Base-by-base conservation (phyloP, 345 rosid species). In the Lepidium didymum region DNA sequence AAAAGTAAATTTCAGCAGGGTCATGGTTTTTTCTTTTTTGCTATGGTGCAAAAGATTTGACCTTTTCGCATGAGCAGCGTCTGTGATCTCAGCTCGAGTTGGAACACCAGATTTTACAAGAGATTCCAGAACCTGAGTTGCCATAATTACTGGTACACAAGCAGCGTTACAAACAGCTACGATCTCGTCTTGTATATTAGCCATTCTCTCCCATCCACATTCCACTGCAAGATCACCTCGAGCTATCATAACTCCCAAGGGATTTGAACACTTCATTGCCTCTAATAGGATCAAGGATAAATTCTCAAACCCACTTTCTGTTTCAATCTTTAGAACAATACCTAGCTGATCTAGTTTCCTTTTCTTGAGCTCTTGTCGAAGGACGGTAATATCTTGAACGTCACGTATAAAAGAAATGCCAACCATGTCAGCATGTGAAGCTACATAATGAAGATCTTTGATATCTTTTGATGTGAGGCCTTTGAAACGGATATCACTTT, bases 181-280 rank as follows among this genome's bases (percentile, higher is more conserved):
- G 68, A 87, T 87, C 74, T 87, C 90, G n/a, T 87, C 88, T 49
- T 87, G 93, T 64, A 83, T 62, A 68, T 77, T 77, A 63, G 88
- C 85, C 61, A 87, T 72, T 56, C 77, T 83, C 72, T 87, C 93
- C 90, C 90, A 87, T 29, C 93, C 93, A 69, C 93, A 85, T 63
- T 87, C 93, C 33, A 87, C 93, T 0, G 90, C 93, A 65, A 87
- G 93, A 79, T 85, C 90, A 21, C 93, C 93, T 76, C 90, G 57
- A 15, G 90, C 93, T 72, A 87, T 81, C 90, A 85, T 87, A 53
- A 85, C 83, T 45, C 93, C 93, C 10, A 87, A 53, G 23, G 86
- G 93, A 79, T 87, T 85, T 7, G 75, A 46, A 53, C 79, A 78
- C 62, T 83, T 85, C 93, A 87, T 85, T 14, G 88, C 87, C 59